A percentile compares a stretch with the other conserved stretches of the same genome.
phyloP scores from a whole-genome alignment of 2,329 filamentous ascomycete genomes.

The Aspergillus novofumigatus region DNA sequence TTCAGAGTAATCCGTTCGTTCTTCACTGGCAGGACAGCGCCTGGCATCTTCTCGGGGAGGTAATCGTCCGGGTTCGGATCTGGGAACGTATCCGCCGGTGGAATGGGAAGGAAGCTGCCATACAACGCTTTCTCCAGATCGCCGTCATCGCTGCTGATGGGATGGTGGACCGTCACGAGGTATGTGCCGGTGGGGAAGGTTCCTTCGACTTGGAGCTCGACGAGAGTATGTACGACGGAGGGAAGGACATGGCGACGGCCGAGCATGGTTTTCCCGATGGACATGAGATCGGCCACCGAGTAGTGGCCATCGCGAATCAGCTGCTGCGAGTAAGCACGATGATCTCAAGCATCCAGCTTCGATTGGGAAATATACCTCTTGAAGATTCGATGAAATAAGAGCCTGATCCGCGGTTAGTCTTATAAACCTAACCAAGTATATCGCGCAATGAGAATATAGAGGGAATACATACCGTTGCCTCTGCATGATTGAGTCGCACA shows the following conservation, averaged over 20 bases:
- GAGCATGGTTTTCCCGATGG: slow-evolving; percentile 84
- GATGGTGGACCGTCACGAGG: slow-evolving; percentile 89
- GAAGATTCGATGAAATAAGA: slow-evolving; percentile 76
- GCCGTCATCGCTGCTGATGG: slow-evolving; percentile 79
- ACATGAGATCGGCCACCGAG: slow-evolving; percentile 89
- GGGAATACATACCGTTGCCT: slow-evolving; percentile 63
- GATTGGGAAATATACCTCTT: slow-evolving; percentile 57
- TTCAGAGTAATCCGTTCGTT: slow-evolving; percentile 66
- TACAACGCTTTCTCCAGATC: slow-evolving; percentile 84
- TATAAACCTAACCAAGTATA: too few species aligned
- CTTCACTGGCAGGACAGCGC: slow-evolving; percentile 71
- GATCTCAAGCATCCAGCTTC: slow-evolving; percentile 1
- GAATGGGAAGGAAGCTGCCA: slow-evolving; percentile 83
- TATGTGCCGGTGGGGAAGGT: slow-evolving; percentile 90
- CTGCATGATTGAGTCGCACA: slow-evolving; percentile 82
- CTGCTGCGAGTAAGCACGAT: slow-evolving; percentile 31
- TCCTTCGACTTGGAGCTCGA: slow-evolving; percentile 87
- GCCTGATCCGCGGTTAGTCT: slow-evolving; percentile 19
- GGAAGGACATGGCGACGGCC: slow-evolving; percentile 88
- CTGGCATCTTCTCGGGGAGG: slow-evolving; percentile 65
- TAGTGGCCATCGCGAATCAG: slow-evolving; percentile 95
- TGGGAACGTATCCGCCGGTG: slow-evolving; percentile 64
- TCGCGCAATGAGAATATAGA: neutral
- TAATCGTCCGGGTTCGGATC: slow-evolving; percentile 62
- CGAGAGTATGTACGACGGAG: slow-evolving; percentile 71